These are phyloP conservation scores for Macrophomina pseudophaseolina DNA, from an alignment of 2,329 filamentous ascomycete genomes.

Conservation along the genomic window DNA sequence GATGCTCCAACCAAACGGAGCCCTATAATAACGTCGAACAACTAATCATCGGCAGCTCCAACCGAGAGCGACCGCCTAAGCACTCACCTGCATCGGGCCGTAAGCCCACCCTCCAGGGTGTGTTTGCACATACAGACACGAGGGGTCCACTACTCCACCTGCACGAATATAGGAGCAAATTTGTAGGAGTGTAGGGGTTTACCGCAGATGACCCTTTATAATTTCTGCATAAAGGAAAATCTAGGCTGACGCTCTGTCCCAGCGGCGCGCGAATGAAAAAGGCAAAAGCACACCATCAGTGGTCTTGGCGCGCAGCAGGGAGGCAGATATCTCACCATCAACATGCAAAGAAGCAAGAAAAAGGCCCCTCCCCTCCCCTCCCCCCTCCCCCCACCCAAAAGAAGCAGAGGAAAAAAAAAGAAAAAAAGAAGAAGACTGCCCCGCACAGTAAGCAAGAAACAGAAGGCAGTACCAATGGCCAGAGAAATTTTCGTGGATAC, in stretches of 20 bases:
- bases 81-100: not conserved
- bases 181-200: not conserved
- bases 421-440: not conserved
- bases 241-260: not conserved
- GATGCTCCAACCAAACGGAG: not conserved
- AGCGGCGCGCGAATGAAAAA: constrained; percentile 5
- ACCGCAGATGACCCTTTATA: no score
- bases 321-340: not conserved
- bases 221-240: not conserved
- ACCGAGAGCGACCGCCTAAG: not conserved
- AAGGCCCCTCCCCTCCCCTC: no score
- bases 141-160: not conserved
- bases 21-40: not conserved
- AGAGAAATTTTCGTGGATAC: no score
- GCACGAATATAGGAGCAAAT: not conserved
- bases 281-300: not conserved
- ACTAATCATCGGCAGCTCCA: not conserved
- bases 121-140: not conserved
- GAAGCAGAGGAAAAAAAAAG: not conserved
- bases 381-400: not conserved
- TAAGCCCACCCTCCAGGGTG: not conserved
- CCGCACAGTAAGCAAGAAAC: not conserved
- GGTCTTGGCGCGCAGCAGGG: constrained; percentile 6
- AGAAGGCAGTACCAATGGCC: no score
- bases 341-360: not conserved